Evolutionary conservation across 208 protist genomes (phyloP).

Genomic region (Angomonas ambiguus): DNA sequence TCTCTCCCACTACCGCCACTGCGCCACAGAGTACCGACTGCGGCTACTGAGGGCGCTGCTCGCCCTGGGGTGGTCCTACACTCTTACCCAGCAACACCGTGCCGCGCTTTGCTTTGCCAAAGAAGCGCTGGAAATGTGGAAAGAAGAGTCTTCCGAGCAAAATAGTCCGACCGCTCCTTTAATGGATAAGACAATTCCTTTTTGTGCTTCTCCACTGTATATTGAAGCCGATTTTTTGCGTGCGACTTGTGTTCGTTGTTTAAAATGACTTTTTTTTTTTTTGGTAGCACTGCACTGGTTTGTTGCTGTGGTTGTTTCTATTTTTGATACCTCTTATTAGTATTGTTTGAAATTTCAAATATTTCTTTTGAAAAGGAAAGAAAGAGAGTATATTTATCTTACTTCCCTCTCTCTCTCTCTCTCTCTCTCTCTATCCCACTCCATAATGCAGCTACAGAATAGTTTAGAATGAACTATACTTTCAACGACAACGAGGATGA

Average conservation of each 20-base stretch:
- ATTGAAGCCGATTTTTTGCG: neutral
- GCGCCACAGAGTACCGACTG: neutral
- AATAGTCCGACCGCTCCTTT: too few relatives aligned
- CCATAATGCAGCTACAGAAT: neutral
- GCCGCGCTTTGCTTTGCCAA: neutral
- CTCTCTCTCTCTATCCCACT: slow-evolving; percentile 4
- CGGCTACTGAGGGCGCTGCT: neutral
- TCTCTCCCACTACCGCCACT: neutral
- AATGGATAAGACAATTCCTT: too few relatives aligned
- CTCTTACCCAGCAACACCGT: neutral
- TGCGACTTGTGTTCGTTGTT: neutral
- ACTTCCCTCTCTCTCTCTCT: slow-evolving; percentile 11
- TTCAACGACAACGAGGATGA: neutral
- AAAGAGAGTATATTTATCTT: slow-evolving; percentile 11
- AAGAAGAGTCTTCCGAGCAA: too few relatives aligned
- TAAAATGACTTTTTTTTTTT: slow-evolving; percentile 16
- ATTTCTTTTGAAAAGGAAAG: too few relatives aligned
- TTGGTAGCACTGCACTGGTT: slow-evolving; percentile 7
- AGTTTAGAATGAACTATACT: neutral
- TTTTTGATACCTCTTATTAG: too few relatives aligned
- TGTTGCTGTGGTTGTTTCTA: too few relatives aligned
- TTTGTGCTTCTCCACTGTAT: neutral
- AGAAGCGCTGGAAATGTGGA: neutral
- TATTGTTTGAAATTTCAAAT: too few relatives aligned
- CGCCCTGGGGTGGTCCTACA: neutral